Evolutionary conservation across 495 filamentous ascomycete species (phyloP).

Genomic region (Talaromyces liani): DNA sequence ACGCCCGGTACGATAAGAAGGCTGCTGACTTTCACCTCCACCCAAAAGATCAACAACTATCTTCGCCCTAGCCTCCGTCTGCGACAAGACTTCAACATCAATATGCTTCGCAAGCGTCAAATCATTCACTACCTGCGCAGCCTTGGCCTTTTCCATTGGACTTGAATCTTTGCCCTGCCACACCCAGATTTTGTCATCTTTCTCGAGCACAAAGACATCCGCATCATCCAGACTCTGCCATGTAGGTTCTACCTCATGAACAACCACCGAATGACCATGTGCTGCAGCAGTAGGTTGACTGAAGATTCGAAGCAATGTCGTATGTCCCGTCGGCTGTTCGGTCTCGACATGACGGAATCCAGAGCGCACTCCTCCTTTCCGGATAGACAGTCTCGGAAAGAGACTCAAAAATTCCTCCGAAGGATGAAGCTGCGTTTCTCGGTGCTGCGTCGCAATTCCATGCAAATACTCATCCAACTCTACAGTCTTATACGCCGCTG

Average conservation of each 20-base stretch:
- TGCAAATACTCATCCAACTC: constrained; percentile 57
- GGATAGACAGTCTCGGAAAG: constrained; percentile 48
- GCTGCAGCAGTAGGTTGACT: constrained; percentile 36
- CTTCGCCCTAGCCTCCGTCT: constrained; percentile 45
- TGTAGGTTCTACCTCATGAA: constrained; percentile 54
- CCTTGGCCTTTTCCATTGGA: constrained; percentile 59
- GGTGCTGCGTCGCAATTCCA: constrained; percentile 50
- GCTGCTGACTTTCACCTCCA: constrained; percentile 31
- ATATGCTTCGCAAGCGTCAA: constrained; percentile 53
- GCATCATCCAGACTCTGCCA: constrained; percentile 54
- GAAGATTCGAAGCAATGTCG: constrained; percentile 50
- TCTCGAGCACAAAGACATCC: constrained; percentile 56
- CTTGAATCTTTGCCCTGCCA: constrained; percentile 58
- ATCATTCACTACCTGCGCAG: constrained; percentile 55
- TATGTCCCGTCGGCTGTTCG: constrained; percentile 25
- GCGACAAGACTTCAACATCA: constrained; percentile 54
- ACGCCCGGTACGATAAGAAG: constrained; percentile 26
- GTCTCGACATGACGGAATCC: constrained; percentile 54
- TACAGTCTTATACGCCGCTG: constrained; percentile 59
- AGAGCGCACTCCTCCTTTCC: constrained; percentile 49
- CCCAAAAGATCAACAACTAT: constrained; percentile 48
- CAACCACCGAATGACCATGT: constrained; percentile 39
- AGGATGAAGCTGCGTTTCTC: constrained; percentile 47
- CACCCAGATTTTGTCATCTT: constrained; percentile 53
- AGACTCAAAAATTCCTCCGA: constrained; percentile 49